These are phyloP conservation scores for Boletus sensibilis DNA, from an alignment of 768 basidiomycete species.

Conservation along the genomic window DNA sequence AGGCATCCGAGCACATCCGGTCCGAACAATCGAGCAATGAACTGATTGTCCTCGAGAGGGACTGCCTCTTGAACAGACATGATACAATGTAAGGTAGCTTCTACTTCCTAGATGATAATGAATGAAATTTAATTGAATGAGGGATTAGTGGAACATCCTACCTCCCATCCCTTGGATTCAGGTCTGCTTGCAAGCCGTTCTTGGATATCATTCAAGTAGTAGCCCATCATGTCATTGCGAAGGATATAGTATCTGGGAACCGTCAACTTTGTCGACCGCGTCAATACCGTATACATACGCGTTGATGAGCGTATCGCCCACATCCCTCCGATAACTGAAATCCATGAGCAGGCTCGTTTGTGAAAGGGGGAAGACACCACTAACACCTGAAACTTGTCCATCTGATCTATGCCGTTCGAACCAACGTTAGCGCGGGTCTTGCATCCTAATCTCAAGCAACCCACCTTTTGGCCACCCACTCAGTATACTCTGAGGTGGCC, in stretches of 20 bases:
- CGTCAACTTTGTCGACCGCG: conserved; percentile 6
- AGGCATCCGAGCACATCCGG: conserved; percentile 66
- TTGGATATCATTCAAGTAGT: conserved; percentile 60
- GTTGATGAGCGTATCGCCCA: conserved; percentile 86
- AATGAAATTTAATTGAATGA: background rate
- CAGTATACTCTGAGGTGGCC: conserved; percentile 50
- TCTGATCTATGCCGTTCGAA: conserved; percentile 53
- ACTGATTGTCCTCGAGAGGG: conserved; percentile 51
- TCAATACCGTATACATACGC: conserved; percentile 51
- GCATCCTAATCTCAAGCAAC: conserved; percentile 11
- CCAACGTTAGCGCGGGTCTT: conserved; percentile 3
- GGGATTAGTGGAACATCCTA: conserved; percentile 26
- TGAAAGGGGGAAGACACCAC: conserved; percentile 24
- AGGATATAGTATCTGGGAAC: conserved; percentile 77
- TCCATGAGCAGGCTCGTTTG: background rate
- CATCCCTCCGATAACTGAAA: conserved; percentile 74
- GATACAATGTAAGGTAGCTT: conserved; percentile 83
- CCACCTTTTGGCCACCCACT: conserved; percentile 69
- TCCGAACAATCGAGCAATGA: conserved; percentile 68
- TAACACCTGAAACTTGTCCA: conserved; percentile 77
- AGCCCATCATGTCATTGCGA: conserved; percentile 77
- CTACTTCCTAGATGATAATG: conserved; percentile 61
- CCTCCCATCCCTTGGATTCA: conserved; percentile 71
- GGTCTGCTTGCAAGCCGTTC: conserved; percentile 48
- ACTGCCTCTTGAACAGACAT: conserved; percentile 88